Conservation (phyloP, 2,329 filamentous ascomycete species). For the Fusarium denticulatum region DNA sequence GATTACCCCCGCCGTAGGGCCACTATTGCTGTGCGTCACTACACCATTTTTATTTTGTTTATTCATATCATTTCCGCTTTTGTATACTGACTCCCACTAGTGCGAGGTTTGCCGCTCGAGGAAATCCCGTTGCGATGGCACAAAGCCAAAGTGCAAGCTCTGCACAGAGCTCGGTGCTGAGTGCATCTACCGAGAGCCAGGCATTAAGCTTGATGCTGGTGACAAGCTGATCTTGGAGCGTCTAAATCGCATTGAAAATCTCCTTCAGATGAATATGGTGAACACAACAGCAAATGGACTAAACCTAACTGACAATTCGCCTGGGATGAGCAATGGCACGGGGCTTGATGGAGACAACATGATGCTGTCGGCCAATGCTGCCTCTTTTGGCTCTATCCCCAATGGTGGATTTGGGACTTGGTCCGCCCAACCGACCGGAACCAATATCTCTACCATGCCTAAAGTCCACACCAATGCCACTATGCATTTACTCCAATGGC, state of each 20-base stretch:
- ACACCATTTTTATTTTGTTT: neutral
- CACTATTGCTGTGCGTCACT: conserved; percentile 69
- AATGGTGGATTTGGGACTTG: conserved; percentile 77
- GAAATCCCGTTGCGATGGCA: conserved; percentile 83
- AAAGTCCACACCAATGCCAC: conserved; percentile 85
- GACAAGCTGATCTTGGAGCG: conserved; percentile 87
- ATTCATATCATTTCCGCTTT: neutral
- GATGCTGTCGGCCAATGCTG: conserved; percentile 54
- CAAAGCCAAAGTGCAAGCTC: conserved; percentile 83
- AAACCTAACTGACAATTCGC: conserved; percentile 69
- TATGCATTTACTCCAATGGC: conserved; percentile 81
- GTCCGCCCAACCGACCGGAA: conserved; percentile 62
- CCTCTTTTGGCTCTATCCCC: conserved; percentile 64
- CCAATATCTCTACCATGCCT: conserved; percentile 86
- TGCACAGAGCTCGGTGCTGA: conserved; percentile 85
- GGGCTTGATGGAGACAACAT: conserved; percentile 67
- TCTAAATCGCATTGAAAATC: conserved; percentile 78
- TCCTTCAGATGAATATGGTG: conserved; percentile 77
- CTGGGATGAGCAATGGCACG: conserved; percentile 71
- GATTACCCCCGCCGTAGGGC: conserved; percentile 73
- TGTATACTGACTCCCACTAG: conserved; percentile 53
- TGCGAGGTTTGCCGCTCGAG: conserved; percentile 84
- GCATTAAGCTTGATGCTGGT: conserved; percentile 86
- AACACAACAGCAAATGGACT: conserved; percentile 61
- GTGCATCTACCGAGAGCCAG: conserved; percentile 85